phyloP scores from a whole-genome alignment of 2,329 filamentous ascomycete genomes.

The Cordyceps militaris region DNA sequence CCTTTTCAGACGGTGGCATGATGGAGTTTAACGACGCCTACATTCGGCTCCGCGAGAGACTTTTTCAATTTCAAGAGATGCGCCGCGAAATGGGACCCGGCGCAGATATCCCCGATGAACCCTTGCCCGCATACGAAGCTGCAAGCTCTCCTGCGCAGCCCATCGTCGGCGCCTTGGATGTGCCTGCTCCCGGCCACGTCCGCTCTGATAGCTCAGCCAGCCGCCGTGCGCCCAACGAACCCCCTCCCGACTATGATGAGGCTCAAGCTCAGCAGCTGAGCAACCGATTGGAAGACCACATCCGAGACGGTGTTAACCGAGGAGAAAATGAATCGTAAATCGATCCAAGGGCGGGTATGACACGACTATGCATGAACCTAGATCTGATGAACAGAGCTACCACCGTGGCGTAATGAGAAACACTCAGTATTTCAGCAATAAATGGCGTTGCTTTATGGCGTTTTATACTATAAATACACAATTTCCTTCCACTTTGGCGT shows the following conservation, averaged over 20 bases:
- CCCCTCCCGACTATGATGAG: constrained; percentile 87
- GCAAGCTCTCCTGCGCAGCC: constrained; percentile 28
- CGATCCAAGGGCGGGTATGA: neutral
- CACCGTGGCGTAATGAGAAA: neutral
- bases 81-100: constrained; percentile 59
- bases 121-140: constrained; percentile 80
- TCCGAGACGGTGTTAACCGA: constrained; percentile 66
- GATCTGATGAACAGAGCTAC: neutral
- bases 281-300: constrained; percentile 58
- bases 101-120: constrained; percentile 69
- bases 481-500: neutral
- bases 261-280: constrained; percentile 65
- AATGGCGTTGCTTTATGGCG: neutral
- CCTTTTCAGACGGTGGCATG: constrained; percentile 92
- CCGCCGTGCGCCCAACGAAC: constrained; percentile 55
- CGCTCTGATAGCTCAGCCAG: constrained; percentile 31
- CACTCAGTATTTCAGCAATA: constrained; percentile 1
- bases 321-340: constrained; percentile 29
- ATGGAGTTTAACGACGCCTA: constrained; percentile 82
- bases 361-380: neutral
- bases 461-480: neutral
- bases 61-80: constrained; percentile 73
- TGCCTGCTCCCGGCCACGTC: constrained; percentile 21
- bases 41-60: constrained; percentile 74
- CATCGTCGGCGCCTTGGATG: constrained; percentile 19